phyloP scores from a whole-genome alignment of 1,284 basidiomycete genomes.

The Anthracocystis panici-leucophaei region DNA sequence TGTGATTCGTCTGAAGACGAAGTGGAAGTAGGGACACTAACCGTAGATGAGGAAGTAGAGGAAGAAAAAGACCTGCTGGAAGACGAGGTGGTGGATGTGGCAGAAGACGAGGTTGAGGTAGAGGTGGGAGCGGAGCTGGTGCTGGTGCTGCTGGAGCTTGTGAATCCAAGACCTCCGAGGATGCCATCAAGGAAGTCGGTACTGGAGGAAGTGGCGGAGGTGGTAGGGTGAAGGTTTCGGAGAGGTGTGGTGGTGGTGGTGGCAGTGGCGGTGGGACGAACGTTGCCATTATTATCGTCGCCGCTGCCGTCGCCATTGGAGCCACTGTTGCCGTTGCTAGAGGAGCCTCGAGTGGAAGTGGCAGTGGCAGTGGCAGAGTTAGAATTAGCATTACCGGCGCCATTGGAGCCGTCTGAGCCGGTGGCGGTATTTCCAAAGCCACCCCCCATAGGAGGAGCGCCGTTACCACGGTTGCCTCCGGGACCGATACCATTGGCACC shows the following conservation, averaged over 20 bases:
- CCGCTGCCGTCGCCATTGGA: background rate
- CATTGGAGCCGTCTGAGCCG: constrained; percentile 1
- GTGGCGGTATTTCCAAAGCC: constrained; percentile 14
- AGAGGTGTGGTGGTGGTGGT: constrained; percentile 11
- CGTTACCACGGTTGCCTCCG: constrained; percentile 5
- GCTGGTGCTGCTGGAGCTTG: constrained; percentile 5
- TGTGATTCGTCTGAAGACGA: constrained; percentile 1
- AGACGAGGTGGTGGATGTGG: constrained; percentile 29
- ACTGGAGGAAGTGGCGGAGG: constrained; percentile 17
- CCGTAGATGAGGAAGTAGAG: constrained; percentile 25
- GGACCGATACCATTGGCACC: constrained; percentile 27
- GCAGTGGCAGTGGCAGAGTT: constrained; percentile 14
- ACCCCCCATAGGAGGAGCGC: constrained; percentile 24
- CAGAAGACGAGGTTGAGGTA: constrained; percentile 18
- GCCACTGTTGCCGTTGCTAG: constrained; percentile 10
- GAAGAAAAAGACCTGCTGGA: constrained; percentile 30
- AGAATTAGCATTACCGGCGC: constrained; percentile 8
- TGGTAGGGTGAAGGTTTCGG: constrained; percentile 26
- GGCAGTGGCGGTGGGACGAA: constrained; percentile 18
- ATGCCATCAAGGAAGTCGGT: constrained; percentile 7
- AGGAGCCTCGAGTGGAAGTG: constrained; percentile 20
- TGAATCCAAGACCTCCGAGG: background rate
- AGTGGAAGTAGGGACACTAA: constrained; percentile 36
- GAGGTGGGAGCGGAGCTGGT: constrained; percentile 9
- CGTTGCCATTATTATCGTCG: background rate